Percentiles rank a stretch among this genome's conserved stretches.
Conservation (phyloP, 805 yeast species). For the Saccharomycopsis guyanensis region DNA sequence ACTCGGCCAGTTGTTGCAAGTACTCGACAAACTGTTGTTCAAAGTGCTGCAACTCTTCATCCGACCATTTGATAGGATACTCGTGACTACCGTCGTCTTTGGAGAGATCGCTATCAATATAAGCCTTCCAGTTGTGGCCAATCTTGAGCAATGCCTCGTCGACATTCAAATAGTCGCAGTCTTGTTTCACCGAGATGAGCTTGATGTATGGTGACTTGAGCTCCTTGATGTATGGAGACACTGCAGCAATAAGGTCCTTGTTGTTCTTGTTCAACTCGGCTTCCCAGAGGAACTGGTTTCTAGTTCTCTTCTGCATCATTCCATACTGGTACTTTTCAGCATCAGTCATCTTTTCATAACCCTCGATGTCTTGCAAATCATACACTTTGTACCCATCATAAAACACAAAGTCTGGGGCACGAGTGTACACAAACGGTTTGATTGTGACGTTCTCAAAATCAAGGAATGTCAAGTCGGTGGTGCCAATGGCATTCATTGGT, state of each 20-base stretch:
- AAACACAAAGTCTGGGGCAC: slow-evolving; percentile 75
- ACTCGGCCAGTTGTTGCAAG: slow-evolving; percentile 56
- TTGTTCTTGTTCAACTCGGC: slow-evolving; percentile 55
- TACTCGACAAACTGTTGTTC: slow-evolving; percentile 53
- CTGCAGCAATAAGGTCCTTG: slow-evolving; percentile 67
- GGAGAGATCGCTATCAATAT: slow-evolving; percentile 50
- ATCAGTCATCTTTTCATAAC: slow-evolving; percentile 58
- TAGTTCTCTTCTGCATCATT: slow-evolving; percentile 81
- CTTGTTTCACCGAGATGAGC: slow-evolving; percentile 49
- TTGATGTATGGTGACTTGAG: slow-evolving; percentile 58
- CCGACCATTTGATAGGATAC: slow-evolving; percentile 57
- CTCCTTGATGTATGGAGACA: slow-evolving; percentile 73
- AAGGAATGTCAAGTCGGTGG: slow-evolving; percentile 42
- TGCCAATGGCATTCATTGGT: slow-evolving; percentile 74
- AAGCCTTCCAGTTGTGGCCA: slow-evolving; percentile 61
- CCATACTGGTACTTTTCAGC: slow-evolving; percentile 72
- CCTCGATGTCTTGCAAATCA: slow-evolving; percentile 64
- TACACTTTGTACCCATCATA: slow-evolving; percentile 87
- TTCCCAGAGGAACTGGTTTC: slow-evolving; percentile 90
- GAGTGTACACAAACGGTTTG: slow-evolving; percentile 74
- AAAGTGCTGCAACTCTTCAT: slow-evolving; percentile 51
- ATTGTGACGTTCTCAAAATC: slow-evolving; percentile 80
- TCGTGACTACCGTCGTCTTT: slow-evolving; percentile 29
- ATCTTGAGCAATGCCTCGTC: slow-evolving; percentile 62
- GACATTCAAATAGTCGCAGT: slow-evolving; percentile 52